phyloP scores from a whole-genome alignment of 306 rosid genomes.

The Chamaecrista fasciculata region DNA sequence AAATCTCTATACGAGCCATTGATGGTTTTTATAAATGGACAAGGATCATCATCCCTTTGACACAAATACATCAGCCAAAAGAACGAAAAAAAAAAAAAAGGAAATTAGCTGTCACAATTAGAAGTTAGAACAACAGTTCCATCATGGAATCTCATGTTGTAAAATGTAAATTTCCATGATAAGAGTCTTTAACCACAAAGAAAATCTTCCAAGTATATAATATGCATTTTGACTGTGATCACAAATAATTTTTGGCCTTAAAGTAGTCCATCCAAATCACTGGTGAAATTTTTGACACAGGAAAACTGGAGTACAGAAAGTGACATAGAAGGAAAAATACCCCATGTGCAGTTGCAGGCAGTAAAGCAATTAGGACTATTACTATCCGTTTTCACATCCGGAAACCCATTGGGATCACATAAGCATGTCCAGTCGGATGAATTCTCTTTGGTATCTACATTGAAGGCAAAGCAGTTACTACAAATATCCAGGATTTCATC shows the following conservation, averaged over 20 bases:
- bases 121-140: constrained; percentile 2
- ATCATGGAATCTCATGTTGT: background rate
- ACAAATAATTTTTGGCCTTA: background rate
- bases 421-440: constrained; percentile 66
- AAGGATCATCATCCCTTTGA: background rate
- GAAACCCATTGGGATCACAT: constrained; percentile 66
- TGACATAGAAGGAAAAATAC: constrained; percentile 48
- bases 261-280: background rate
- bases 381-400: constrained; percentile 58
- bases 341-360: constrained; percentile 86
- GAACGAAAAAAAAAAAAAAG: background rate
- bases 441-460: constrained; percentile 54
- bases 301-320: background rate
- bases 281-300: background rate
- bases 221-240: background rate
- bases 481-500: constrained; percentile 11
- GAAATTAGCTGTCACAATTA: background rate
- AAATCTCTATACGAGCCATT: background rate
- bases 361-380: constrained; percentile 58
- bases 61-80: background rate
- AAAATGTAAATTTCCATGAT: background rate
- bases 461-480: constrained; percentile 28
- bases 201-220: background rate
- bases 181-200: background rate
- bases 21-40: background rate